These are phyloP conservation scores for Nannizziopsis barbatae DNA, from an alignment of 2,329 filamentous ascomycete genomes.

Conservation along the genomic window DNA sequence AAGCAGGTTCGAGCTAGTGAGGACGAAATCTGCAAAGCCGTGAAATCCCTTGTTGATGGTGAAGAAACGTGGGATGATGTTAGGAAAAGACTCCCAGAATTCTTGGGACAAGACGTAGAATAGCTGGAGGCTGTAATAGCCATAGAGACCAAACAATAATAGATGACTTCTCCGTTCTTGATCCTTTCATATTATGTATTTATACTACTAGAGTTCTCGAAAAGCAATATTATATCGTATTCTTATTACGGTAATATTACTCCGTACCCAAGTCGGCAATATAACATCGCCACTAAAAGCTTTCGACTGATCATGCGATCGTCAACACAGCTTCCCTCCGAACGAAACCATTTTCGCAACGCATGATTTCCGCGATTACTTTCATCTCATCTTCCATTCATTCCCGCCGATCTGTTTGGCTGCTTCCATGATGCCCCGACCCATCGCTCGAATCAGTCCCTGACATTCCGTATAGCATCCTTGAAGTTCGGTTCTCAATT, in stretches of 20 bases:
- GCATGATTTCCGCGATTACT: no score
- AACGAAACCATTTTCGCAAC: no score
- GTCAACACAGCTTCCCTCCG: no score
- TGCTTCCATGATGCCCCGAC: no score
- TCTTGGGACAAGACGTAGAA: slow-evolving; percentile 60
- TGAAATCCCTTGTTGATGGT: slow-evolving; percentile 53
- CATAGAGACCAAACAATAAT: slow-evolving; percentile 5
- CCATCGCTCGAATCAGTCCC: no score
- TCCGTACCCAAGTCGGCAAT: background rate
- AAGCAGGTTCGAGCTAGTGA: slow-evolving; percentile 78
- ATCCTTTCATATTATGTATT: background rate
- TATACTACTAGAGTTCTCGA: background rate
- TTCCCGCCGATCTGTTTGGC: no score
- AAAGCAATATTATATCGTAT: slow-evolving; percentile 13
- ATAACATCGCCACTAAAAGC: no score
- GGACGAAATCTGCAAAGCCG: slow-evolving; percentile 65
- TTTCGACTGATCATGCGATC: no score
- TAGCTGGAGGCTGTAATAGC: slow-evolving; percentile 20
- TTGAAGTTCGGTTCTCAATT: no score
- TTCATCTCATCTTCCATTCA: no score
- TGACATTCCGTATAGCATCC: no score
- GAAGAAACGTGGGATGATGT: slow-evolving; percentile 60
- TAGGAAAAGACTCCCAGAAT: slow-evolving; percentile 65
- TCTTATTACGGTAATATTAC: background rate
- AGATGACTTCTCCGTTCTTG: background rate